A percentile compares a stretch with the other conserved stretches of the same genome.
Conservation (phyloP, 2,329 filamentous ascomycete species). For the Leptographium radiaticola region DNA sequence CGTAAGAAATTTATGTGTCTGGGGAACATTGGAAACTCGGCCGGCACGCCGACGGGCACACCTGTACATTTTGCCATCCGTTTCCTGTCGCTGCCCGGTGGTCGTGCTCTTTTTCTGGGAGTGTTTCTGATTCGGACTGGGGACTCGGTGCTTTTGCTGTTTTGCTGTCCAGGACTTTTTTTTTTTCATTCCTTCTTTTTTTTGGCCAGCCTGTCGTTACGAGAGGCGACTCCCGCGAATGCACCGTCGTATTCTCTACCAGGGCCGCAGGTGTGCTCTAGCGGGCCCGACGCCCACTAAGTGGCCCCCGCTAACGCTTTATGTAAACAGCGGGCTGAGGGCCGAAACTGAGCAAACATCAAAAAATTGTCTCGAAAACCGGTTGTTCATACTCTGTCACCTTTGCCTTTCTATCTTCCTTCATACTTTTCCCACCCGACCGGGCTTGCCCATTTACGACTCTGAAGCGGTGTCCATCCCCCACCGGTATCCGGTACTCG, state of each 20-base stretch:
- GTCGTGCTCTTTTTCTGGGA: too few species aligned
- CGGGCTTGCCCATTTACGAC: neutral
- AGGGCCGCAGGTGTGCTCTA: conserved; percentile 2
- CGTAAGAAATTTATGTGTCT: neutral
- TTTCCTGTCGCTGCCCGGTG: too few species aligned
- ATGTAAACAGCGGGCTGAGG: conserved; percentile 5
- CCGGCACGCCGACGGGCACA: too few species aligned
- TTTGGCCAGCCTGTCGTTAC: neutral
- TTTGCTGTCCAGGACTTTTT: neutral
- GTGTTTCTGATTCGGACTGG: too few species aligned
- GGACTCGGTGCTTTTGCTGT: too few species aligned
- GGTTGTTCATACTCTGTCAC: neutral
- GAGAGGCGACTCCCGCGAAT: neutral
- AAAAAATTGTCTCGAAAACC: conserved; percentile 3
- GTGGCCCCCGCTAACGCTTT: conserved; percentile 1
- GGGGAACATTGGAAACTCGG: too few species aligned
- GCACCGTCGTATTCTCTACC: conserved; percentile 1
- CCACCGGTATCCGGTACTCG: too few species aligned
- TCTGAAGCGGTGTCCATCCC: neutral
- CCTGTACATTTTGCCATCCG: too few species aligned
- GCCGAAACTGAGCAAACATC: conserved; percentile 6
- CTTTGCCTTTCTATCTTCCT: neutral
- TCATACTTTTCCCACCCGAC: neutral
- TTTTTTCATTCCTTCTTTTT: neutral
- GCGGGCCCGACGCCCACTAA: conserved; percentile 1